Base-by-base conservation (phyloP, 179 eudicot genomes). In the Gypsophila paniculata region DNA sequence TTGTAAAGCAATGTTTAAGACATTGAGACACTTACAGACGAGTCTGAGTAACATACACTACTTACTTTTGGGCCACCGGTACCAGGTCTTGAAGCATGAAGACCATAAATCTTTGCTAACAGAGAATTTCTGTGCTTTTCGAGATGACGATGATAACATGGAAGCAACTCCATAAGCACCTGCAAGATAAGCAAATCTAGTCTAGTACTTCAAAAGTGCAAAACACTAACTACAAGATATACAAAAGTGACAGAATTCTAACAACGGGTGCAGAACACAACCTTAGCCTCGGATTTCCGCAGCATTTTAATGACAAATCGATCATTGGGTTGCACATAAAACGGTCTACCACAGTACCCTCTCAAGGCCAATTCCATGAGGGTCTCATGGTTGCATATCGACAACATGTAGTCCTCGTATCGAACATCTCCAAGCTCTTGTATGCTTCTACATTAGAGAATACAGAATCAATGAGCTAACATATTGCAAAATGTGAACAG, bases 221-320 rank as follows among this genome's bases (percentile, higher is more conserved):
- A 0, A 71, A 32, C 70, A 10, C 25, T n/a, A n/a, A 23, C 49
- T 23, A 6, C 36, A 46, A 66, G 32, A 9, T 3, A 11, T 22
- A 14, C 11, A 65, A 23, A 42, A 46, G 19, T 6, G 2, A 21
- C 36, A 21, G 17, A 18, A 29, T 34, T 34, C 32, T 29, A 25
- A 55, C 19, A 59, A 29, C 44, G 17, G 8, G 44, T 61, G 11
- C 26, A 61, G 23, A 23, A 52, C 6, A 2, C 74, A 70, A 86
- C 90, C 88, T 84, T 82, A 75, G 86, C 86, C 76, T 86, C 86
- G 34, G 86, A 79, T 76, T 86, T 82, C 2, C 80, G 76, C 78
- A 86, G 61, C 34, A 82, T 73, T 81, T 86, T 84, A 0, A 86
- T 81, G 60, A 86, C 82, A 65, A 79, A 82, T 49, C 84, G 65